Evolutionary conservation across 176 grass and related monocot genomes (phyloP).

Genomic region (Melocanna baccifera): DNA sequence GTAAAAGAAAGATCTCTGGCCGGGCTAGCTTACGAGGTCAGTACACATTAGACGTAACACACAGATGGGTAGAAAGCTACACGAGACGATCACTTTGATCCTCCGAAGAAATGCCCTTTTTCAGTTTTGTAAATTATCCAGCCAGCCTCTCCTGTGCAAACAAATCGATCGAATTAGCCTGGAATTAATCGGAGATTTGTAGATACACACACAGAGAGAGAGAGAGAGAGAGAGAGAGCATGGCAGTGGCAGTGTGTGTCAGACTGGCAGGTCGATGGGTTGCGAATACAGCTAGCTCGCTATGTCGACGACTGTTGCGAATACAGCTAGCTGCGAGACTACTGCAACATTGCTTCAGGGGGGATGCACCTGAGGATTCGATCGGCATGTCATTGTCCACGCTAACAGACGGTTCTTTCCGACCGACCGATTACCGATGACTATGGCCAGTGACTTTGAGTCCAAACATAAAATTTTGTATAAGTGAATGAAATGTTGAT

Average conservation of each 20-base stretch:
- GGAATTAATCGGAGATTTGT: neutral
- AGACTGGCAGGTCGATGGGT: neutral
- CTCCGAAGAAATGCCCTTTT: neutral
- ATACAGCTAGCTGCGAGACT: neutral
- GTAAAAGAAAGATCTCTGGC: neutral
- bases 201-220: neutral
- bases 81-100: neutral
- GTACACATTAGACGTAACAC: neutral
- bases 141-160: neutral
- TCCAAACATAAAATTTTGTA: too few species aligned
- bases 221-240: neutral
- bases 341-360: neutral
- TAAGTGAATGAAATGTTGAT: too few species aligned
- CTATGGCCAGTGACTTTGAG: too few species aligned
- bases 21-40: neutral
- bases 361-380: conserved; percentile 27
- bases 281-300: neutral
- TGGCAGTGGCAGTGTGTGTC: neutral
- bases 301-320: neutral
- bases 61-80: conserved; percentile 13
- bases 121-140: neutral
- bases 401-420: too few species aligned
- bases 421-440: too few species aligned
- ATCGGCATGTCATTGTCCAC: neutral
- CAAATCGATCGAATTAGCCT: neutral